Evolutionary conservation across 495 filamentous ascomycete species (phyloP), one percentile per base, ranked within the genome.

Genomic region (Xylaria longipes): DNA sequence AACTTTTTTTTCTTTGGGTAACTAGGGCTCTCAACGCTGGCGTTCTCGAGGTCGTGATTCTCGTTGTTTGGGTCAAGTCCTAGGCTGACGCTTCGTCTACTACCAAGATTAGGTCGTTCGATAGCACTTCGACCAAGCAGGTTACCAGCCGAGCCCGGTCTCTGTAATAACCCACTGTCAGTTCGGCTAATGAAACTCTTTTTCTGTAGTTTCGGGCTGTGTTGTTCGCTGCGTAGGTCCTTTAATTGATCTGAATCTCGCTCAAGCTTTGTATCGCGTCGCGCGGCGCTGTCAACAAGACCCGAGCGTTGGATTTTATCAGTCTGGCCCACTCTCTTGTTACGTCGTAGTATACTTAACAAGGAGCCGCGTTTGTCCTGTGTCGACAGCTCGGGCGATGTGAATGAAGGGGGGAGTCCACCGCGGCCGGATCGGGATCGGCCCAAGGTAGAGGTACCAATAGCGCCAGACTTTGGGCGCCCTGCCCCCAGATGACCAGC

Each of bases 1-100:
- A 90, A 90, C 78, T 85, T 88, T 84, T 89, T 90, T 82, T 88
- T 89, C 82, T 87, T 89, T 78, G 80, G 85, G 54, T 84, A 80
- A 69, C 79, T 82, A 33, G 70, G 5, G 25, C 69, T 54, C 65
- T 78, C 75, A 65, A 73, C 64, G 57, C 69, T 71, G 71, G 79
- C 77, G 46, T 74, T 70, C n/a, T 74, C 73, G 48, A 45, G 29
- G 45, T 73, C 72, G 52, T 73, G 35, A 39, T 31, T 45, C 27
- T 70, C 68, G 27, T 70, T 65, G 25, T 50, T 63, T 11, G 61
- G 11, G 9, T 69, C 50, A 11, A 73, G 68, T 37, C 69, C 70
- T 12, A 77, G 61, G 70, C 77, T 79, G 25, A 67, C 56, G 45
- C 63, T 79, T 64, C 73, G 73, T 50, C 71, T 69, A 25, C 39